Conservation (phyloP, 225 moss, liverwort and hornwort genomes). For the Antitrichia curtipendula region DNA sequence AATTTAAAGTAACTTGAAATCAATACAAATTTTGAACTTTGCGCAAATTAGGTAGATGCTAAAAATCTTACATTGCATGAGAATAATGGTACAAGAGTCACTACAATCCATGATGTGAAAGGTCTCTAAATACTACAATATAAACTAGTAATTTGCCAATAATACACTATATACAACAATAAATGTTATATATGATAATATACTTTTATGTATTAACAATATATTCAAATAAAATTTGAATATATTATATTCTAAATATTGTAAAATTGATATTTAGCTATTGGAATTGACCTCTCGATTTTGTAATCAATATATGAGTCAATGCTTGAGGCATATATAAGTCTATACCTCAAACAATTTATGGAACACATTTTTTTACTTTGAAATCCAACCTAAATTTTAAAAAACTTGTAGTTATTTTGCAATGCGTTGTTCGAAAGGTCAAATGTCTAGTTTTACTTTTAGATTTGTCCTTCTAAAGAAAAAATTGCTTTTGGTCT, state of each 20-base stretch:
- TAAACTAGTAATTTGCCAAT: not conserved
- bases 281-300: fast-evolving
- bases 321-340: not conserved
- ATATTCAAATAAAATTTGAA: not conserved
- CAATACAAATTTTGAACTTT: not conserved
- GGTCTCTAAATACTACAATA: not conserved
- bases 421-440: fast-evolving
- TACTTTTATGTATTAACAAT: not conserved
- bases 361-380: fast-evolving
- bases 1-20: not conserved
- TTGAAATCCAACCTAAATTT: not conserved
- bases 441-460: not conserved
- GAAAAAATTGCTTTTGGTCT: not conserved
- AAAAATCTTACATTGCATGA: not conserved
- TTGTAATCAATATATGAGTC: not conserved
- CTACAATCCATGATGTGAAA: not conserved
- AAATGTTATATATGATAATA: not conserved
- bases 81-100: not conserved
- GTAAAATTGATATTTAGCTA: not conserved
- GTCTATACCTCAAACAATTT: not conserved
- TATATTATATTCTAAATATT: not conserved
- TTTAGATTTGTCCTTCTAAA: not conserved
- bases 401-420: not conserved
- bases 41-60: fast-evolving
- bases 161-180: not conserved